Evolutionary conservation across 2,329 filamentous ascomycete genomes (phyloP), one percentile per base, ranked within the genome.

Genomic region (Aspergillus sp.): DNA sequence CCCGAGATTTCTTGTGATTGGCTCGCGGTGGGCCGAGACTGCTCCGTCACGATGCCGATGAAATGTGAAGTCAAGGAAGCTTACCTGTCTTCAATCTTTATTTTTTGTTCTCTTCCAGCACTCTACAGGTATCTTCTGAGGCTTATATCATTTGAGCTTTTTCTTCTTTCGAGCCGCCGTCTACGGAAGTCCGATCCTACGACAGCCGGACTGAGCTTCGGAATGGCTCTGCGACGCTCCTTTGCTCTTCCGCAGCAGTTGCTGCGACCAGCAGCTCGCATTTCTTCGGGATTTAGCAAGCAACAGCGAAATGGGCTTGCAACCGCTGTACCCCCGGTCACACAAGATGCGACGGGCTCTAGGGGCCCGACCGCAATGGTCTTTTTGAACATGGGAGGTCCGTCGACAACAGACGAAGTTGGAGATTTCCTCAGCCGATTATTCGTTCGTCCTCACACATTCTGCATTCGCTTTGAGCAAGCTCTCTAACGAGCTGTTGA

Each of bases 301-400:
- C 61, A 68, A 50, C 74, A 71, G 23, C 69, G 71, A 64, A 67
- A 71, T 51, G 71, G 72, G 5, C 78, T 81, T 68, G 89, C 89
- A 31, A 90, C 87, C 15, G 82, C 84, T 19, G 87, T 87, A 4
- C 90, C 91, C 11, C 91, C 92, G 7, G 92, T 95, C 23, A 93
- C 91, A 0, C 92, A 96, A 76, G 85, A 92, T 84, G 83, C 85
- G 7, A 86, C 86, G 0, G 86, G 84, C 53, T 83, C 85, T 3
- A 85, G 91, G 73, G 94, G 94, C 0, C 93, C 93, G 7, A 99
- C 95, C 4, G 95, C 95, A 48, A 98, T 99, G 88, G 95, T 99
- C 15, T 97, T 99, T 74, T 87, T 99, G 81, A 99, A 99, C 80
- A 99, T 99, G 95, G 95, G 95, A 63, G 95, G 95, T 0, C 95